phyloP scores from a whole-genome alignment of 352 stramenopile genomes.

The Phytophthora pistaciae region DNA sequence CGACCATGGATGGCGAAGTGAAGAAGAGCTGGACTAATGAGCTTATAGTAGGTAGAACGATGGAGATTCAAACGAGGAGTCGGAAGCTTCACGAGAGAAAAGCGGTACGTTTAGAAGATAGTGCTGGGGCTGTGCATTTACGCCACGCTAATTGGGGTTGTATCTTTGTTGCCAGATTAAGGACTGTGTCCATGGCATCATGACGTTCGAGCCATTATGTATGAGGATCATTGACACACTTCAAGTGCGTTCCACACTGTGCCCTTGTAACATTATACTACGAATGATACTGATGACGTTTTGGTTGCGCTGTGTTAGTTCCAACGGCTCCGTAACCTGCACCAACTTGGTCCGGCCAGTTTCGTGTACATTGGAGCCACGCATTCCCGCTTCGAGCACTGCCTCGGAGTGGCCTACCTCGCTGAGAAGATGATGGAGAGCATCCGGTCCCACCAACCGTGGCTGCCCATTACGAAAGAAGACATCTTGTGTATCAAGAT shows the following conservation, averaged over 20 bases:
- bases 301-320: slow-evolving; percentile 62
- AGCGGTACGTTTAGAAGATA: not conserved
- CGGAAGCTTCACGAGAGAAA: not conserved
- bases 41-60: not conserved
- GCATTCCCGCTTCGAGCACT: slow-evolving; percentile 87
- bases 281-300: not conserved
- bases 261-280: not conserved
- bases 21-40: not conserved
- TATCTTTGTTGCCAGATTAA: not conserved
- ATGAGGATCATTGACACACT: slow-evolving; percentile 1
- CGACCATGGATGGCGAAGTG: not conserved
- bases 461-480: slow-evolving; percentile 84
- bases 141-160: not conserved
- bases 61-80: not conserved
- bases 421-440: slow-evolving; percentile 88
- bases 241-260: not conserved
- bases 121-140: not conserved
- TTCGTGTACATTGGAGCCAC: slow-evolving; percentile 93
- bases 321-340: slow-evolving; percentile 93
- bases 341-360: slow-evolving; percentile 93
- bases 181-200: not conserved
- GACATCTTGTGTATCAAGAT: slow-evolving; percentile 85
- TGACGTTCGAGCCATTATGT: not conserved
- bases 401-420: slow-evolving; percentile 95
- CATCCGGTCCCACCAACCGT: slow-evolving; percentile 87